Evolutionary conservation across 805 yeast genomes (phyloP).

Genomic region (Candida hispaniensis): DNA sequence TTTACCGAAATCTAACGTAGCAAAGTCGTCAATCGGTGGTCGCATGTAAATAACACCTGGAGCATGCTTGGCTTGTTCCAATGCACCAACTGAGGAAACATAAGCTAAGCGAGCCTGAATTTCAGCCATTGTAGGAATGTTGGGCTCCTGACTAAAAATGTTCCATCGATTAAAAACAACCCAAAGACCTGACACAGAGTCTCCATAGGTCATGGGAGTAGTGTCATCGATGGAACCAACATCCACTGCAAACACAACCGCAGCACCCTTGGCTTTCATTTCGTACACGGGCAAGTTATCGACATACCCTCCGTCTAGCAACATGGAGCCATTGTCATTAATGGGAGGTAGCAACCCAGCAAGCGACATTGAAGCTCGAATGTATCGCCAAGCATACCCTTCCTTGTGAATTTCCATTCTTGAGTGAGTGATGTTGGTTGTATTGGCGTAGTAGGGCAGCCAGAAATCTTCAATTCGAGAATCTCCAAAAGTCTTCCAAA

Average conservation of each 20-base stretch:
- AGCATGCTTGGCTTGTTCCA: conserved; percentile 73
- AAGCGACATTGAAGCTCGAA: conserved; percentile 91
- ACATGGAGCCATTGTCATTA: conserved; percentile 82
- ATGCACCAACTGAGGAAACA: conserved; percentile 88
- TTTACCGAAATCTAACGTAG: conserved; percentile 83
- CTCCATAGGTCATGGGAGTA: conserved; percentile 84
- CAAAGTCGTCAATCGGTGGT: conserved; percentile 89
- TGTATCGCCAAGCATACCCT: conserved; percentile 93
- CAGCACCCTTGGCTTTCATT: conserved; percentile 84
- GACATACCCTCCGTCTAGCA: conserved; percentile 91
- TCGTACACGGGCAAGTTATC: conserved; percentile 88
- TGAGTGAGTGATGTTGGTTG: conserved; percentile 90
- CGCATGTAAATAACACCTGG: conserved; percentile 80
- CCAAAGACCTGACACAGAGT: conserved; percentile 87
- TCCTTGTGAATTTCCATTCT: conserved; percentile 87
- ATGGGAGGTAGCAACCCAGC: conserved; percentile 85
- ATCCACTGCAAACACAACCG: conserved; percentile 80
- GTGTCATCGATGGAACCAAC: conserved; percentile 93
- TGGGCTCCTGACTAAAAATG: conserved; percentile 78
- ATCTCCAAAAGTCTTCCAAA: conserved; percentile 95
- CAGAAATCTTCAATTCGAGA: conserved; percentile 92
- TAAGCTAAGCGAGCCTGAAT: conserved; percentile 88
- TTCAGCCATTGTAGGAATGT: conserved; percentile 89
- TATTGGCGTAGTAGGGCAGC: conserved; percentile 79
- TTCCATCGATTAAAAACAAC: conserved; percentile 68